phyloP scores from a whole-genome alignment of 2,329 filamentous ascomycete genomes.

The Trichoderma koningii region DNA sequence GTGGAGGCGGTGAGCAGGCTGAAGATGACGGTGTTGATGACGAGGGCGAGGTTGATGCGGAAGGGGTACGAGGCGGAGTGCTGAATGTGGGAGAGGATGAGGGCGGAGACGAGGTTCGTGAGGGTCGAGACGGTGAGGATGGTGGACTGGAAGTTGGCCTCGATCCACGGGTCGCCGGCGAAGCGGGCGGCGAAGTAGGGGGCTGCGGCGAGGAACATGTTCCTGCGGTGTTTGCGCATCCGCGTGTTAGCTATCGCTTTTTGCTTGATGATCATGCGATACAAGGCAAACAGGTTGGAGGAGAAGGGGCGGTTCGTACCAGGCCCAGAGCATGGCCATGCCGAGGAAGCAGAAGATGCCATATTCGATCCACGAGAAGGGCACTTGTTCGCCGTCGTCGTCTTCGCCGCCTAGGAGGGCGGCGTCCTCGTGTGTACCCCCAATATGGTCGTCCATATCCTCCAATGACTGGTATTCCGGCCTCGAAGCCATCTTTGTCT shows the following conservation, averaged over 20 bases:
- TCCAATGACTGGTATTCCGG: conserved; percentile 39
- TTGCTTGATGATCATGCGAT: no score
- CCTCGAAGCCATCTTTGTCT: not conserved
- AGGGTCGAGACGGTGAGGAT: conserved; percentile 85
- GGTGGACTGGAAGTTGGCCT: conserved; percentile 82
- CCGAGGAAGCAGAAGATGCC: conserved; percentile 81
- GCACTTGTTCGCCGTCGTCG: conserved; percentile 45
- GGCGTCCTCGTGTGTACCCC: conserved; percentile 16
- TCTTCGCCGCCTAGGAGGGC: conserved; percentile 25
- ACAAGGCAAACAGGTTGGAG: no score
- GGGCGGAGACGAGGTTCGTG: conserved; percentile 75
- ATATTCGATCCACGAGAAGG: conserved; percentile 87
- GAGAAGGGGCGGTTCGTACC: conserved; percentile 57
- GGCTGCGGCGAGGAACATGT: conserved; percentile 95
- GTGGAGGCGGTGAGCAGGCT: conserved; percentile 80
- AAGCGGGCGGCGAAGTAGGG: conserved; percentile 92
- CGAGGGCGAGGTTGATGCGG: conserved; percentile 76
- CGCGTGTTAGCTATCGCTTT: no score
- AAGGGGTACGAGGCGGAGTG: conserved; percentile 81
- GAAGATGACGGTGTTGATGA: conserved; percentile 78
- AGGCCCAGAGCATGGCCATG: conserved; percentile 95
- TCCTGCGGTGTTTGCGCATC: conserved; percentile 56
- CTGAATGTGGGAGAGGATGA: conserved; percentile 79
- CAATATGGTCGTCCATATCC: conserved; percentile 14
- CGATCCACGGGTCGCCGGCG: conserved; percentile 66